Evolutionary conservation across 306 rosid genomes (phyloP), one percentile per base, ranked within the genome.

Genomic region (Begonia peltatifolia): DNA sequence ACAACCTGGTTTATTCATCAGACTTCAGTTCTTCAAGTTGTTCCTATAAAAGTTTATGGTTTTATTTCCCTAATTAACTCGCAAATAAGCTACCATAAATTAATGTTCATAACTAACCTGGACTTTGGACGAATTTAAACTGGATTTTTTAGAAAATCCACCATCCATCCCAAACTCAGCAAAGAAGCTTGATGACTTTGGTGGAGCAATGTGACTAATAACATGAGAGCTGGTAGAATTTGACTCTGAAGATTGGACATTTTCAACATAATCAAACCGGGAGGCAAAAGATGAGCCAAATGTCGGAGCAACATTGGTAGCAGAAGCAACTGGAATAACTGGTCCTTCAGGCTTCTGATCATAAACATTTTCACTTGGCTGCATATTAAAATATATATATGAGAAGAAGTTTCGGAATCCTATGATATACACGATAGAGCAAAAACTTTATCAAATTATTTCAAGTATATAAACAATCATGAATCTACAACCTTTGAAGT

Each of bases 331-430:
- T 53, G 76, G 65, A 73, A 50, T 14, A 15, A 71, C 80, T 16
- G 77, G 73, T 70, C 83, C 99, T 76, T 92, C 94, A 20, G 99
- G 99, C 69, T 83, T 77, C 81, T 92, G 99, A 53, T 86, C 99
- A 55, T 92, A 92, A 44, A 92, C 77, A 70, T 77, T 75, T 63
- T 79, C 99, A 73, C 69, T 86, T 52, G 96, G 69, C 99, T 92
- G 74, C 82, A 77, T 59, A 30, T 30, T 1, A 30, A 30, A 30
- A 30, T 5, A 30, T 2, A 30, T 30, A 30, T 30, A 6, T 30
- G 9, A 30, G 8, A 4, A 9, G 38, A 30, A 30, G 38, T 30
- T 30, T 30, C 1, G 1, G 38, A 20, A 30, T 30, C 38, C 38
- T 30, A 30, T 30, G 6, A 4, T 30, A 30, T 30, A 30, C 38